Percentiles rank a stretch among this genome's conserved stretches.
Evolutionary conservation across 441 rosid species (phyloP).

Genomic region (Syzygium malaccense): DNA sequence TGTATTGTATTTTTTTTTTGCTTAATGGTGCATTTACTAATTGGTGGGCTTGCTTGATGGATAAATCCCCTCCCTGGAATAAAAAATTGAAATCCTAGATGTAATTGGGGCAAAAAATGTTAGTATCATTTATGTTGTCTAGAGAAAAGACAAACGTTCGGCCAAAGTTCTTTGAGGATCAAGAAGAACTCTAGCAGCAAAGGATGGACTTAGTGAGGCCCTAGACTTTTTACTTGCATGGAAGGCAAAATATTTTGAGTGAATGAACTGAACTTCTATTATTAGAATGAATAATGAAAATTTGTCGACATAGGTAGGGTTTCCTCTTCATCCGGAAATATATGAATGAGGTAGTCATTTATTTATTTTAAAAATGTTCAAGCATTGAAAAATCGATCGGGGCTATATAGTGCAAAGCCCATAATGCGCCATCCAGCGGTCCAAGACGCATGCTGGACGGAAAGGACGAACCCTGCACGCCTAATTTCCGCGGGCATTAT

Average conservation of each 20-base stretch:
- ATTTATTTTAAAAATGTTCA: neutral
- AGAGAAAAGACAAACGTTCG: too few relatives aligned
- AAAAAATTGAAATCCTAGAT: neutral
- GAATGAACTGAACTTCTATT: neutral
- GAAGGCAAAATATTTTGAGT: neutral
- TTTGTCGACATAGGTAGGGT: neutral
- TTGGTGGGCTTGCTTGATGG: neutral
- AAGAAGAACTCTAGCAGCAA: neutral
- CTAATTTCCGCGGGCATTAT: neutral
- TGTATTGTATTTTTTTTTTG: too few relatives aligned
- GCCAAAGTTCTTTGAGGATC: neutral
- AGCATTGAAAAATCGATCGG: neutral
- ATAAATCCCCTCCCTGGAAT: too few relatives aligned
- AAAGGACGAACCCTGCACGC: neutral
- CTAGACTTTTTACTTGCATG: neutral
- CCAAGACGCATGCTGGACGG: neutral
- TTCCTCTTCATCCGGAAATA: neutral
- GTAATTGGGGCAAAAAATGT: neutral
- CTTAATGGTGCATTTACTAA: neutral
- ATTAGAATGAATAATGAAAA: neutral
- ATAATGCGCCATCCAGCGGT: neutral
- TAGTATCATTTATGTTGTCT: rapidly evolving
- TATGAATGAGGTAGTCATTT: neutral
- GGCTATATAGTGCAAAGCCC: neutral
- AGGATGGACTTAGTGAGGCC: neutral